Evolutionary conservation across 352 stramenopile genomes (phyloP), one percentile per base, ranked within the genome.

Genomic region (Saprolegnia diclina): DNA sequence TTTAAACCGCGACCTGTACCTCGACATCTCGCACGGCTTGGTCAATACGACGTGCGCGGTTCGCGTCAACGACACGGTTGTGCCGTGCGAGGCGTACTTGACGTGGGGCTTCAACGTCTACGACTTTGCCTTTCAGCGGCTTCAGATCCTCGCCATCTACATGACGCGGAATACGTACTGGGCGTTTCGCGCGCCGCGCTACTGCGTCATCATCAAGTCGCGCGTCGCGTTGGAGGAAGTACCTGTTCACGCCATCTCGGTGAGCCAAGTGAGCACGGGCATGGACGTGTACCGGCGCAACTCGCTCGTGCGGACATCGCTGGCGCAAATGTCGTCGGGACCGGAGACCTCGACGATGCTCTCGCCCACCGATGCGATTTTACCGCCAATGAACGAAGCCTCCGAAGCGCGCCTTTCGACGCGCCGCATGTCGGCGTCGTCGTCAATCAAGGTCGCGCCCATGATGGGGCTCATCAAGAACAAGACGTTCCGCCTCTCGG

Each of bases 111-210:
- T 69, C 22, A 69, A 69, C 63, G 53, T 69, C 11, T 69, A 61
- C 32, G 63, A 69, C 37, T 69, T 69, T 61, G 63, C 63, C 7
- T 61, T 69, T 38, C 63, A 69, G 44, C 63, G 63, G 13, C 63
- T 69, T 11, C 63, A 69, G 38, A 69, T 69, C 38, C 63, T 69
- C 24, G 37, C 63, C 6, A 32, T 69, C 9, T 69, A 69, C 63
- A 69, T 69, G 63, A 45, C 50, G n/a, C 63, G 63, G n/a, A 69
- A 69, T 38, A 69, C 63, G 37, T 69, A 69, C 38, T 69, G 63
- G 63, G 63, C 63, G 7, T 69, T 69, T 52, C 53, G 54, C 26
- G 63, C 63, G n/a, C 63, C 63, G 38, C 29, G 63, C 18, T 69
- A 69, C 38, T 69, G 63, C 53, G 63, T 69, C 5, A 69, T 69